phyloP scores from a whole-genome alignment of 495 filamentous ascomycete species.

The Letharia columbiana region DNA sequence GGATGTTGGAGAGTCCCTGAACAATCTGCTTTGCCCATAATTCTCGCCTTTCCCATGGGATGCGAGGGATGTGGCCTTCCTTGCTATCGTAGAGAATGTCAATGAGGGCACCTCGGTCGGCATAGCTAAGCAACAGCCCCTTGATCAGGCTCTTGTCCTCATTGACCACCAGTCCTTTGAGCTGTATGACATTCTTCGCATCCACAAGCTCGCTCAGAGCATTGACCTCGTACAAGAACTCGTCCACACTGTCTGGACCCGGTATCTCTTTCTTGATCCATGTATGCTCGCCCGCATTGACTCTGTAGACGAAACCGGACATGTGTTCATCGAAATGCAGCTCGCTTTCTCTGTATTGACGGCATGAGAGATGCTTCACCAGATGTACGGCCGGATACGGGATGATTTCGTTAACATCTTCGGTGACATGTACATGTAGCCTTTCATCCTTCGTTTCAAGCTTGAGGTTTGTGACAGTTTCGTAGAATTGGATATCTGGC shows the following conservation, averaged over 20 bases:
- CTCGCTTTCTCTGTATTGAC: conserved; percentile 38
- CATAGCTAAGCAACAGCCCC: conserved; percentile 83
- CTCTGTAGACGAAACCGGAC: conserved; percentile 97
- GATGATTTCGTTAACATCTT: conserved; percentile 93
- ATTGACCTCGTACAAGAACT: conserved; percentile 97
- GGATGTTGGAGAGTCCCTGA: conserved; percentile 80
- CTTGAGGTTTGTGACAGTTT: conserved; percentile 93
- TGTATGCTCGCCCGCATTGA: conserved; percentile 53
- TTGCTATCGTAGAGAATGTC: conserved; percentile 77
- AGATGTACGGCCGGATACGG: conserved; percentile 69
- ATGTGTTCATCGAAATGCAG: conserved; percentile 84
- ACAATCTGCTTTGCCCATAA: conserved; percentile 93
- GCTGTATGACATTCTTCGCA: conserved; percentile 72
- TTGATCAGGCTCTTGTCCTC: conserved; percentile 68
- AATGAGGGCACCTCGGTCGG: conserved; percentile 79
- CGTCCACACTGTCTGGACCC: conserved; percentile 89
- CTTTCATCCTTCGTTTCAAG: conserved; percentile 82
- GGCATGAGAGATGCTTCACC: conserved; percentile 64
- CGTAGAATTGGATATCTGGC: conserved; percentile 85
- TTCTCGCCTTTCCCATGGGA: conserved; percentile 71
- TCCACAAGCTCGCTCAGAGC: conserved; percentile 70
- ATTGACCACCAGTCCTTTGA: conserved; percentile 84
- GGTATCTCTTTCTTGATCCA: conserved; percentile 99
- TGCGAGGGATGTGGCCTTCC: conserved; percentile 33
- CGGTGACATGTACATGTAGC: conserved; percentile 95